Evolutionary conservation across 2,329 filamentous ascomycete species (phyloP).

Genomic region (Curvularia lunata): DNA sequence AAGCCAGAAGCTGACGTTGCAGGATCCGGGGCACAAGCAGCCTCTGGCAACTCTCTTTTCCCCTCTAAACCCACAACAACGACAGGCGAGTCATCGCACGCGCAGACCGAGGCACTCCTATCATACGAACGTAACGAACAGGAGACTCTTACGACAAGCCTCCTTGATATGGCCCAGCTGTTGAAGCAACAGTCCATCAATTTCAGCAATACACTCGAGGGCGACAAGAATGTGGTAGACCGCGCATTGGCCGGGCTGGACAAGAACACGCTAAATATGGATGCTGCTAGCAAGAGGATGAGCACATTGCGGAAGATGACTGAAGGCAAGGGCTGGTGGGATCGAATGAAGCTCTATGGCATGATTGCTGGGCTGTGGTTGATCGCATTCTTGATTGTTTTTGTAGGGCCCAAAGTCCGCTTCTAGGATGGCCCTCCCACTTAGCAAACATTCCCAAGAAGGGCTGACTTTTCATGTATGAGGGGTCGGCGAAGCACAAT

Average conservation of each 20-base stretch:
- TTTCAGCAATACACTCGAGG: constrained; percentile 75
- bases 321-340: constrained; percentile 88
- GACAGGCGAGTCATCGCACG: constrained; percentile 35
- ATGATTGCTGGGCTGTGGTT: constrained; percentile 85
- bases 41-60: constrained; percentile 51
- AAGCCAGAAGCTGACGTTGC: constrained; percentile 26
- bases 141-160: constrained; percentile 78
- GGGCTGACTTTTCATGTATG: neutral
- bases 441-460: neutral
- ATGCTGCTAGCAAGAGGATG: constrained; percentile 78
- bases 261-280: constrained; percentile 76
- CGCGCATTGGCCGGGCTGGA: constrained; percentile 77
- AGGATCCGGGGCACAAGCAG: constrained; percentile 28
- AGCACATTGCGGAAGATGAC: constrained; percentile 77
- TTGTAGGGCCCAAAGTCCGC: constrained; percentile 84
- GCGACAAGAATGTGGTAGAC: constrained; percentile 73
- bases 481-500: constrained; percentile 1
- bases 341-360: constrained; percentile 79
- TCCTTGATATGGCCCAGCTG: constrained; percentile 78
- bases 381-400: constrained; percentile 78
- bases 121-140: constrained; percentile 81
- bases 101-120: constrained; percentile 69
- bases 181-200: constrained; percentile 76
- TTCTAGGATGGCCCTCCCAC: constrained; percentile 60
- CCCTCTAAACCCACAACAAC: constrained; percentile 42